Base-by-base conservation (phyloP, 2,329 filamentous ascomycete genomes). In the Neonectria sp. region DNA sequence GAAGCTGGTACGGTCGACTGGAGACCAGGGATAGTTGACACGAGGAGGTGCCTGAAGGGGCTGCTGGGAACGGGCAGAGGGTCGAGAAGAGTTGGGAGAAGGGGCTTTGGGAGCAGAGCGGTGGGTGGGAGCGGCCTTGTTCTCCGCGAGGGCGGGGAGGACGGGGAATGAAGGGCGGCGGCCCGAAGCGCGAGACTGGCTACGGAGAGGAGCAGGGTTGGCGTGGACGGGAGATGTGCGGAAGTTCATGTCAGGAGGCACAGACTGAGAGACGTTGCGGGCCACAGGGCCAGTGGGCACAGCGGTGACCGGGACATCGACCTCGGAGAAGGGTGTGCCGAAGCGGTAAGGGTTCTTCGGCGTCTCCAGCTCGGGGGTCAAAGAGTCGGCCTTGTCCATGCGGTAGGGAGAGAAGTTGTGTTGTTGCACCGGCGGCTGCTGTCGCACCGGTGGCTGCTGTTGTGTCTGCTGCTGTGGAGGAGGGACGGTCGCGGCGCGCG, bases 211-310 rank as follows among this genome's bases (percentile, higher is more conserved):
- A 29, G 80, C 77, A 64, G 73, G 72, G 71, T 78, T 69, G 67
- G 74, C 66, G 74, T 68, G 79, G 75, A 65, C 77, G 65, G 78
- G 78, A 67, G 79, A 76, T 48, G 84, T 79, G 35, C 90, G 89
- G 84, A 92, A 97, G 78, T 90, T 91, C 95, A 98, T 97, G 82
- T 97, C 91, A 7, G 95, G 95, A 49, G 95, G 95, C 0, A 98
- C 95, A 6, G 95, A 98, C 80, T 97, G 94, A 29, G 94, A 97
- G 53, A 87, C 85, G 76, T 96, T 92, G 57, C 95, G 92, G 51
- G 92, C 87, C 35, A 97, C 86, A 7, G 93, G 93, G 0, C 92
- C 93, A 17, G 90, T 75, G 1, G 90, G 89, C 49, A 95, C 85
- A 3, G 91, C 88, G 1, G 93, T 96, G 66, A 97, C 83, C 0